Evolutionary conservation across 169 alveolate genomes (phyloP), one percentile per base, ranked within the genome.

Genomic region (Hammondia hammondi): DNA sequence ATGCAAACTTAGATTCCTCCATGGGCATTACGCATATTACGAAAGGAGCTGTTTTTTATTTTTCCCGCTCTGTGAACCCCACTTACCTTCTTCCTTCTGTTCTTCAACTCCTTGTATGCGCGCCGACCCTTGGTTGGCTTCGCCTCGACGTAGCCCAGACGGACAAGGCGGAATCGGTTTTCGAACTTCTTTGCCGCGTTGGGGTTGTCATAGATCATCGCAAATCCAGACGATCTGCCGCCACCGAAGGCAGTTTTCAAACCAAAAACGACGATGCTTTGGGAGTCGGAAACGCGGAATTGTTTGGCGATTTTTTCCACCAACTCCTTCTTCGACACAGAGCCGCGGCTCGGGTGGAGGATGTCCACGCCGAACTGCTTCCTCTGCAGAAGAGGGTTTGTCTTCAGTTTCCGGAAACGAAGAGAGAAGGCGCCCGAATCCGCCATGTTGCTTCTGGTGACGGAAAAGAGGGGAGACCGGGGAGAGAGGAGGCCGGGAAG

Each of bases 211-310:
- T 98, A 98, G 97, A 99, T 98, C 94, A 98, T 96, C 37, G 99
- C 99, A 95, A 98, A 98, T 27, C 99, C 99, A 32, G 99, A 97
- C 90, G 99, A 97, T 92, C 98, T 96, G 43, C 99, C 99, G 43
- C 99, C 99, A 72, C 99, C 99, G 96, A 98, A 99, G 89, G 98
- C 98, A 43, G 99, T 98, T 97, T 98, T 98, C 95, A 99, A 97
- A 56, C 99, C 99, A 94, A 97, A 98, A 56, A 98, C 96, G 81
- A 97, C 98, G 91, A 98, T n/a, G 90, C 96, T 67, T 57, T 93
- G 85, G 29, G 94, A 95, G n/a, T 95, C 96, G 52, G 77, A 57
- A 29, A 95, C 95, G 82, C 82, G 93, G 84, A 73, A 98, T 96
- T 97, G 97, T 94, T 97, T 96, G 85, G 99, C 99, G 72, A 99